Conservation (phyloP, 2,329 filamentous ascomycete genomes). For the Cercospora brassicicola region DNA sequence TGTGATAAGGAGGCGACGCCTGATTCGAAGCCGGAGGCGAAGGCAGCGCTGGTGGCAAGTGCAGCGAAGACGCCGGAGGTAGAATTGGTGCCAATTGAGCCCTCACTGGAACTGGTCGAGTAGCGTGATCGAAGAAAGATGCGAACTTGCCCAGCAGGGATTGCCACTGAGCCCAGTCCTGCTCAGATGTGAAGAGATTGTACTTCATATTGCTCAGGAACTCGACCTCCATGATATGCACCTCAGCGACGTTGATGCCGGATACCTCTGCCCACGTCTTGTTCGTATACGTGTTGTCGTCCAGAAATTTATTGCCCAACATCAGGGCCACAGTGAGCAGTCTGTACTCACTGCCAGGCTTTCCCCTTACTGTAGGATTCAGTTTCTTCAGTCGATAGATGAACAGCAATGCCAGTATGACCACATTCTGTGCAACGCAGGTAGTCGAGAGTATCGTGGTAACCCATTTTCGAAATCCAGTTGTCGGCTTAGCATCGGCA, state of each 20-base stretch:
- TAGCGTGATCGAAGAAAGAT: conserved; percentile 74
- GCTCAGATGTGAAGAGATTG: conserved; percentile 79
- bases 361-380: conserved; percentile 85
- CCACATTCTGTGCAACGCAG: conserved; percentile 93
- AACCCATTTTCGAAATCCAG: conserved; percentile 91
- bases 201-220: conserved; percentile 99
- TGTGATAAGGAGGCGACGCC: conserved; percentile 51
- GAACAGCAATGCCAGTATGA: conserved; percentile 84
- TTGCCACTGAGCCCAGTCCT: conserved; percentile 87
- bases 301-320: conserved; percentile 97
- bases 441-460: conserved; percentile 87
- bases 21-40: conserved; percentile 55
- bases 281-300: conserved; percentile 99
- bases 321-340: conserved; percentile 92
- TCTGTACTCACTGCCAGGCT: conserved; percentile 88
- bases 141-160: conserved; percentile 77
- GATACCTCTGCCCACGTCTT: conserved; percentile 99
- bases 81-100: conserved; percentile 40
- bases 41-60: conserved; percentile 49
- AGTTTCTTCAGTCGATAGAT: conserved; percentile 89
- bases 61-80: conserved; percentile 52
- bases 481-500: conserved; percentile 70
- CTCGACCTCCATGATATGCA: conserved; percentile 99
- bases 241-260: conserved; percentile 87
- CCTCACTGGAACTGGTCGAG: conserved; percentile 41